Percentiles rank a stretch among this genome's conserved stretches.
phyloP scores from a whole-genome alignment of 371 early-diverging fungal species.

The Lichtheimia corymbifera region DNA sequence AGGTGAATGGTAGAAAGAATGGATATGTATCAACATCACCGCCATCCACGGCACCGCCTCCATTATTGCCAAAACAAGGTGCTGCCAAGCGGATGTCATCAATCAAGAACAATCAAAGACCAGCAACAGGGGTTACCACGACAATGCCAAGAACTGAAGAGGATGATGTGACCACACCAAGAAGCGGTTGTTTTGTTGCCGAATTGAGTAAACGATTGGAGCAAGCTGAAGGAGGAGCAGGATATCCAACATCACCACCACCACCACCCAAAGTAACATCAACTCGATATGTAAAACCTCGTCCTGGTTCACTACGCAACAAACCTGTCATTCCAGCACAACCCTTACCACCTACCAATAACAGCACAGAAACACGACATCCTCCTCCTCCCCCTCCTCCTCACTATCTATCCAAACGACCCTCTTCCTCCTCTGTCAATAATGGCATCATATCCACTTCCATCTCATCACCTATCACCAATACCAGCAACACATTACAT shows the following conservation, averaged over 20 bases:
- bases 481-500: slow-evolving; percentile 11
- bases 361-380: too few species aligned
- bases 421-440: slow-evolving; percentile 7
- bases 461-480: slow-evolving; percentile 5
- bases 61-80: slow-evolving; percentile 1
- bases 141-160: background rate
- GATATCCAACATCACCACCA: background rate
- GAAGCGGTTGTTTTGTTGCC: slow-evolving; percentile 33
- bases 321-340: too few species aligned
- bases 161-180: slow-evolving; percentile 11
- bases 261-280: background rate
- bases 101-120: too few species aligned
- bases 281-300: background rate
- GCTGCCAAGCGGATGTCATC: background rate
- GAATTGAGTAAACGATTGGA: slow-evolving; percentile 36
- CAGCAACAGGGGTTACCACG: slow-evolving; percentile 1
- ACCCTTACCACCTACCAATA: too few species aligned
- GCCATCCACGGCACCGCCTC: background rate
- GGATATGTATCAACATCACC: too few species aligned
- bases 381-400: background rate
- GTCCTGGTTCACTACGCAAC: slow-evolving; percentile 4
- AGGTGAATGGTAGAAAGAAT: too few species aligned
- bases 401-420: slow-evolving; percentile 1
- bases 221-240: slow-evolving; percentile 21
- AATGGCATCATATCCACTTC: slow-evolving; percentile 6